Evolutionary conservation across 257 asterid species (phyloP), one percentile per base, ranked within the genome.

Genomic region (Voacanga thouarsii): DNA sequence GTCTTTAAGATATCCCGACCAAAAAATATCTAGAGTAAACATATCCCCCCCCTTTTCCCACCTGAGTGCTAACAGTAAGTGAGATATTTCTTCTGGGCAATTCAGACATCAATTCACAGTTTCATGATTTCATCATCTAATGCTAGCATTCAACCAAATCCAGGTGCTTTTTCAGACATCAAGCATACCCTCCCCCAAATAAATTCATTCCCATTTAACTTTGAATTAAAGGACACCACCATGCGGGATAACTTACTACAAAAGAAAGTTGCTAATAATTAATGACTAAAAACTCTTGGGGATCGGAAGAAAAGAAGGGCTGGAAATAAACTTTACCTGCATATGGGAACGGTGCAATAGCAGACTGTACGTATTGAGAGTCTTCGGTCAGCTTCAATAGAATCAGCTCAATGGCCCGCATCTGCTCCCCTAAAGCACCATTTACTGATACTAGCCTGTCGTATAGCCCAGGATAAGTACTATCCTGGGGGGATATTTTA

Each of bases 391-490:
- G 76, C 33, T 75, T 75, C 12, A 68, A n/a, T 12, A 80, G 28
- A 33, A 80, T 80, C 72, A 69, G 72, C 39, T 75, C 83, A 33
- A 80, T 56, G 57, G 80, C 83, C 69, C 75, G 71, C 80, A 75
- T 75, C 60, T 80, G 83, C 49, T 80, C 83, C 44, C 69, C 76
- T 75, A 80, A 51, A 55, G 50, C 75, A 47, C 83, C 83, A 55
- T 70, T 56, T 28, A 80, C 18, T 9, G 76, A 41, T 47, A 80
- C 80, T 37, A 80, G 57, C 44, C 83, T 67, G 53, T 80, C 83
- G 53, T 59, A 47, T 45, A 80, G 16, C 16, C 80, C 83, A 75
- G 56, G 79, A 70, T 67, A 68, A 71, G 41, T 75, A 64, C 50
- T 51, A 56, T 73, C 83, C 30, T 60, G 72, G 16, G 83, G 83